Evolutionary conservation across 139 green algal genomes (phyloP), one percentile per base, ranked within the genome.

Genomic region (Chlamydomonas sp.): DNA sequence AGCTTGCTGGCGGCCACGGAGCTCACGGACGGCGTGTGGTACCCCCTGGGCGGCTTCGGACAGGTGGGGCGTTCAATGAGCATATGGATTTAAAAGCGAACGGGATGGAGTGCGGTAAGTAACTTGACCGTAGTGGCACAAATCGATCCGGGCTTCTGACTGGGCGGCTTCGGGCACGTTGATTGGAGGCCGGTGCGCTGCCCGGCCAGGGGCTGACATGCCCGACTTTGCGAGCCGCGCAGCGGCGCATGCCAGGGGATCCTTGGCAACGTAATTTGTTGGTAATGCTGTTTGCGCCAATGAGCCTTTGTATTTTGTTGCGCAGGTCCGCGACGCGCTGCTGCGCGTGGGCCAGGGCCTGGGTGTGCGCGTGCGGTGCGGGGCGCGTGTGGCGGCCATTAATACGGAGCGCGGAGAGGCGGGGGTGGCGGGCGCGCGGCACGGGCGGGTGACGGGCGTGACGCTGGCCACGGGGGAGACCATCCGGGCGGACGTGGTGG

Each of bases 21-120:
- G 89, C 87, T 98, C 58, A 97, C 91, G 7, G 97, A 99, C 76
- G 97, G 96, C 4, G 95, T 99, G 17, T 98, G 88, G 90, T 97
- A 98, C 89, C 96, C 96, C 0, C 71, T 93, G 57, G 96, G 96
- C 14, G 96, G 96, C 16, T 99, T 99, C 82, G 69, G 81, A 2
- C 91, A 93, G 85, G 91, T 97, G 66, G 60, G 77, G 16, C 1
- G 62, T 10, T 72, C 5, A 12, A 58, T 57, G 78, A 49, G 31
- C 31, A 49, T 49, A 49, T 49, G 31, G 31, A 49, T 49, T 49
- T 49, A 49, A 49, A 49, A 49, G 31, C 31, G 31, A 49, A 49
- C 31, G 31, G 31, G 31, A 49, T 49, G 31, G 31, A 49, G 31
- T 49, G 31, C 31, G 31, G 31, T 49, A 49, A 49, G 31, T 49